Percentiles rank a stretch among this genome's conserved stretches.
Evolutionary conservation across 306 rosid species (phyloP).

Genomic region (Rosa lucieae): DNA sequence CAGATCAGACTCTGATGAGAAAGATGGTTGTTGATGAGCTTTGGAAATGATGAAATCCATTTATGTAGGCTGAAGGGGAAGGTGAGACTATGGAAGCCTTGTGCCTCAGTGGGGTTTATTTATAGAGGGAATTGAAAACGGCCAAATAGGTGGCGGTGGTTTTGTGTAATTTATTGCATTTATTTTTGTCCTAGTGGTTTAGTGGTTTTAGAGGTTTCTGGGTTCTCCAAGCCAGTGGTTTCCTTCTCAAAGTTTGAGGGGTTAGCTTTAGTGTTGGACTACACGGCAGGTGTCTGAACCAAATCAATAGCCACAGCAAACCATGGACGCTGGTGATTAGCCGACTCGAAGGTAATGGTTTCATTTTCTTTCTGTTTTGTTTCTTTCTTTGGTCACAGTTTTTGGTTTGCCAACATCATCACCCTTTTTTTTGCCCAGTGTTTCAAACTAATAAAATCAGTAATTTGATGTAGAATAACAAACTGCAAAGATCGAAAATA

Average conservation of each 20-base stretch:
- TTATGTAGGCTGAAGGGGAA: neutral
- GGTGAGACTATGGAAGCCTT: slow-evolving; percentile 10
- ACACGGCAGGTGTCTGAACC: neutral
- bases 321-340: slow-evolving; percentile 1
- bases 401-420: neutral
- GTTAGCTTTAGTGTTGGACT: slow-evolving; percentile 6
- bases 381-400: neutral
- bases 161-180: neutral
- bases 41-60: slow-evolving; percentile 45
- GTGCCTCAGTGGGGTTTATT: neutral
- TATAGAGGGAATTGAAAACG: slow-evolving; percentile 1
- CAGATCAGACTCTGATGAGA: slow-evolving; percentile 30
- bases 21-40: slow-evolving; percentile 20
- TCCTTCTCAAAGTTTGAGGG: slow-evolving; percentile 24
- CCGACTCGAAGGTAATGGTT: neutral
- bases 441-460: neutral
- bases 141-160: neutral
- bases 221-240: slow-evolving; percentile 52
- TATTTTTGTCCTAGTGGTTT: slow-evolving; percentile 38
- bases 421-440: neutral
- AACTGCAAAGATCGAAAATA: neutral
- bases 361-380: neutral
- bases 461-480: neutral
- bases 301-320: slow-evolving; percentile 3
- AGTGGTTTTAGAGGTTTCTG: slow-evolving; percentile 21